Evolutionary conservation across 176 grass and related monocot species (phyloP).

Genomic region (Carex pumila): DNA sequence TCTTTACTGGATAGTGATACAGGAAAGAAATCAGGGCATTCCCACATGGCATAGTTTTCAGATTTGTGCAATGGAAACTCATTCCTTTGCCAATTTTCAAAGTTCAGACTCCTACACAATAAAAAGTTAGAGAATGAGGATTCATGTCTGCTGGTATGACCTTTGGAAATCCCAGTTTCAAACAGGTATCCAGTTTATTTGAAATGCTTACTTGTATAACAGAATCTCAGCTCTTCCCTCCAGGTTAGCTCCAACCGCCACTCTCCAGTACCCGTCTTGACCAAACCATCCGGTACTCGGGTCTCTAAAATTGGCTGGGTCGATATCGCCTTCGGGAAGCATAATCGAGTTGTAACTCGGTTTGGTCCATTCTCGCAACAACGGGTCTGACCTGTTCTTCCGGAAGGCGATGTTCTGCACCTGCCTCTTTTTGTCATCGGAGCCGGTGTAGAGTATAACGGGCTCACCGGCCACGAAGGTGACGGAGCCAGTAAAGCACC

Average conservation of each 20-base stretch:
- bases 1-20: conserved; percentile 26
- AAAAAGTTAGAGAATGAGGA: not conserved
- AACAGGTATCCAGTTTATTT: not conserved
- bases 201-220: conserved; percentile 17
- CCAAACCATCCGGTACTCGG: conserved; percentile 59
- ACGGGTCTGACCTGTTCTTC: conserved; percentile 35
- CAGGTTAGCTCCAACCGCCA: conserved; percentile 31
- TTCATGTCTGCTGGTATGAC: not conserved
- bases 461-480: conserved; percentile 32
- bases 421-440: conserved; percentile 4
- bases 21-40: conserved; percentile 78
- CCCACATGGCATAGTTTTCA: conserved; percentile 11
- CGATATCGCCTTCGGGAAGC: conserved; percentile 14
- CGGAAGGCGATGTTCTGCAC: conserved; percentile 64
- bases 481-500: conserved; percentile 43
- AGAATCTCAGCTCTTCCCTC: conserved; percentile 19
- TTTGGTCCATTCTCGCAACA: conserved; percentile 49
- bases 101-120: conserved; percentile 38
- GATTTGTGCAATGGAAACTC: conserved; percentile 28
- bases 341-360: conserved; percentile 44
- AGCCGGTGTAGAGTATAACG: conserved; percentile 52
- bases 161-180: too few relatives aligned
- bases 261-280: conserved; percentile 49
- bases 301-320: conserved; percentile 37
- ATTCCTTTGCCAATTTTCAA: conserved; percentile 39